A percentile compares a stretch with the other conserved stretches of the same genome.
phyloP scores from a whole-genome alignment of 2,329 filamentous ascomycete genomes.

The Verticillium nonalfalfae region DNA sequence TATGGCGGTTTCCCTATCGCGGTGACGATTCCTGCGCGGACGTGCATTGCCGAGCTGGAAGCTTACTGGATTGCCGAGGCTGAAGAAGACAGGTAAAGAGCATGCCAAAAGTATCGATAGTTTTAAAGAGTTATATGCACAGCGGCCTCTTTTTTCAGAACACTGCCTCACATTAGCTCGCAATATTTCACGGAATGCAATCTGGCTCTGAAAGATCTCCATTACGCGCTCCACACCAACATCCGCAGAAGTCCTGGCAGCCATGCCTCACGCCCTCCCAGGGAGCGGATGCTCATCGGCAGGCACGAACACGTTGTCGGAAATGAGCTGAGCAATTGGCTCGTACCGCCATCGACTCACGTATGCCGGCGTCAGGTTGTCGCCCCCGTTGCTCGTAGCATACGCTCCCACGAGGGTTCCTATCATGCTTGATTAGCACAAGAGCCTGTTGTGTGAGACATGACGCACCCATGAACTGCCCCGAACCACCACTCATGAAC shows the following conservation, averaged over 20 bases:
- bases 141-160: background rate
- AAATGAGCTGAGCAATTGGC: conserved; percentile 12
- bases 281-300: background rate
- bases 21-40: conserved; percentile 45
- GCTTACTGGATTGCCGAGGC: conserved; percentile 26
- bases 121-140: background rate
- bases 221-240: no score
- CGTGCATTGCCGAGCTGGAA: conserved; percentile 36
- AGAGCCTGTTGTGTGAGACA: background rate
- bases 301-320: background rate
- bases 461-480: conserved; percentile 24
- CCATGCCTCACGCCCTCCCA: background rate
- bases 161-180: background rate
- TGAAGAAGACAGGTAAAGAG: conserved; percentile 13
- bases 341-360: conserved; percentile 40
- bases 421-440: conserved; percentile 10
- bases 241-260: no score
- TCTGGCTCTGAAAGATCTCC: no score
- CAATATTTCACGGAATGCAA: background rate
- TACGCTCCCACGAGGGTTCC: conserved; percentile 45
- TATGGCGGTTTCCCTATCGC: conserved; percentile 50
- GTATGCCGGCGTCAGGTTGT: conserved; percentile 35
- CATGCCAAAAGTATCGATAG: background rate
- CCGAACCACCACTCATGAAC: conserved; percentile 5
- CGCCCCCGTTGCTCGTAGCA: conserved; percentile 43